phyloP scores from a whole-genome alignment of 306 rosid genomes.

The Cajanus cajan region DNA sequence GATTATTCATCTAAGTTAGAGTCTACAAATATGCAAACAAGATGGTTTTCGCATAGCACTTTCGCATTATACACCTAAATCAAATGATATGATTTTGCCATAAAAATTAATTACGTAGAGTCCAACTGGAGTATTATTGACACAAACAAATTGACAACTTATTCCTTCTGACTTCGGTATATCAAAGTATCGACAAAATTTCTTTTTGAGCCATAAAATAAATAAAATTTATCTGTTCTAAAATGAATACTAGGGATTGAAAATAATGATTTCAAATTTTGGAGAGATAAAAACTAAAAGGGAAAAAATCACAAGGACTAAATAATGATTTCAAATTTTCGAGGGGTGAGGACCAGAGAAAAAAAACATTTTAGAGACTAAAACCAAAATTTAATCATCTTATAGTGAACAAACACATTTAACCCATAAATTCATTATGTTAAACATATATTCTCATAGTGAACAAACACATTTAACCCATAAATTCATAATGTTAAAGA shows the following conservation, averaged over 20 bases:
- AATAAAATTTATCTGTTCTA: neutral
- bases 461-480: neutral
- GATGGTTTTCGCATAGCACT: neutral
- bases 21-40: neutral
- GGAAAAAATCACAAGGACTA: neutral
- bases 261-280: neutral
- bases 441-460: neutral
- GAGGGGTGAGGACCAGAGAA: neutral
- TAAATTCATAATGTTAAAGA: neutral
- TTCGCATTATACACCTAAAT: neutral
- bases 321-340: neutral
- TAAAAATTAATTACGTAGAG: neutral
- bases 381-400: neutral
- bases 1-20: neutral
- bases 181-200: neutral
- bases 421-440: neutral
- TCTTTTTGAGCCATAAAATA: neutral
- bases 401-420: neutral
- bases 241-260: no score
- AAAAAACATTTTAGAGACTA: neutral
- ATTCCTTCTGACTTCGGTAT: slow-evolving; percentile 4
- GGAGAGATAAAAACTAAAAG: neutral
- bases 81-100: neutral
- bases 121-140: neutral
- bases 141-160: neutral